Evolutionary conservation across 2,329 filamentous ascomycete species (phyloP).

Genomic region (Colletotrichum aenigma): DNA sequence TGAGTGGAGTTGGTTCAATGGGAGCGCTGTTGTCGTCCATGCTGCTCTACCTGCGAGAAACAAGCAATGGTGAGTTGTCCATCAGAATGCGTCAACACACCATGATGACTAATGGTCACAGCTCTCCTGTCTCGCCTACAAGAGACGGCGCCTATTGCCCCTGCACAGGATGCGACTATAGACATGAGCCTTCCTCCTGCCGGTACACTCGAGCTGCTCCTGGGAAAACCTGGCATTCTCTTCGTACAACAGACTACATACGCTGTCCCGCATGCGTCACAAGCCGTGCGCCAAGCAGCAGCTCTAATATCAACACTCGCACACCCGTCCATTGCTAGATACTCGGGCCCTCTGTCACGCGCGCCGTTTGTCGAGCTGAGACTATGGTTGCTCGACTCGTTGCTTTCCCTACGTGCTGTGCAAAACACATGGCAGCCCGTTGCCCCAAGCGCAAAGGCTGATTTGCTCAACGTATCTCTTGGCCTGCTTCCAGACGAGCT

Average conservation of each 20-base stretch:
- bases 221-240: constrained; percentile 24
- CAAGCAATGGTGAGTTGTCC: constrained; percentile 45
- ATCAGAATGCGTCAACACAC: background rate
- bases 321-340: constrained; percentile 40
- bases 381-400: constrained; percentile 55
- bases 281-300: constrained; percentile 51
- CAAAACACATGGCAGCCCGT: constrained; percentile 41
- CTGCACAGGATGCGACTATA: constrained; percentile 29
- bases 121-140: constrained; percentile 39
- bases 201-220: constrained; percentile 38
- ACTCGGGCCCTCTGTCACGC: constrained; percentile 32
- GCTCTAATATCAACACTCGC: constrained; percentile 49
- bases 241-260: constrained; percentile 40
- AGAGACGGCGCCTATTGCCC: constrained; percentile 29
- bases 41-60: constrained; percentile 54
- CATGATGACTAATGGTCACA: constrained; percentile 24
- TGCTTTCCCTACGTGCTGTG: constrained; percentile 44
- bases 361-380: constrained; percentile 43
- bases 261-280: constrained; percentile 39
- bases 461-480: constrained; percentile 2
- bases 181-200: constrained; percentile 43
- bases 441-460: constrained; percentile 2
- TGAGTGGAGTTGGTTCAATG: constrained; percentile 46
- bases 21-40: constrained; percentile 52
- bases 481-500: background rate